Evolutionary conservation across 441 rosid genomes (phyloP).

Genomic region (Dalechampia spathulata): DNA sequence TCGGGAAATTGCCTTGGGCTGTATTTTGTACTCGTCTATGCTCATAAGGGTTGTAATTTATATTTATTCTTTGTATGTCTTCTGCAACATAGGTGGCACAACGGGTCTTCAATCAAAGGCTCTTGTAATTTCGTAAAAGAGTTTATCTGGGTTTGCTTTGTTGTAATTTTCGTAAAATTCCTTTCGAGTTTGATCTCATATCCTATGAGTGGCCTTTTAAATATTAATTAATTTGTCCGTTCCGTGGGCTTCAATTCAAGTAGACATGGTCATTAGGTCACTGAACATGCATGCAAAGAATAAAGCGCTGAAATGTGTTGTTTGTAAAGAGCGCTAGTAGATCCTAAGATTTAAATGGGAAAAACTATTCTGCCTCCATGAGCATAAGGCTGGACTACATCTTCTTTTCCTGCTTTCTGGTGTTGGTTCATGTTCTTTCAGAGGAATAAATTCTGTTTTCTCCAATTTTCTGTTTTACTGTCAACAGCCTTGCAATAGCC

Average conservation of each 20-base stretch:
- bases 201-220: neutral
- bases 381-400: neutral
- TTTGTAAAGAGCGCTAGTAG: neutral
- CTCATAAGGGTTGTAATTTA: too few relatives aligned
- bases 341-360: neutral
- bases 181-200: neutral
- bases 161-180: neutral
- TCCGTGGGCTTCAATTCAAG: too few relatives aligned
- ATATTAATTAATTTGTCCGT: too few relatives aligned
- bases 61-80: neutral
- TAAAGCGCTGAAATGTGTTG: too few relatives aligned
- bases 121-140: too few relatives aligned
- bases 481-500: conserved; percentile 88
- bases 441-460: neutral
- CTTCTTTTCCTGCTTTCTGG: neutral
- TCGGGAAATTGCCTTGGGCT: neutral
- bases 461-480: conserved; percentile 19
- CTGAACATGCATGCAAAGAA: too few relatives aligned
- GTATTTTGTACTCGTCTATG: too few relatives aligned
- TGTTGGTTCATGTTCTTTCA: neutral
- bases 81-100: neutral
- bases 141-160: too few relatives aligned
- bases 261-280: neutral
- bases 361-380: too few relatives aligned
- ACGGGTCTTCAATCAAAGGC: neutral